Conservation (phyloP, 2,329 filamentous ascomycete genomes). For the Fusarium albidum region DNA sequence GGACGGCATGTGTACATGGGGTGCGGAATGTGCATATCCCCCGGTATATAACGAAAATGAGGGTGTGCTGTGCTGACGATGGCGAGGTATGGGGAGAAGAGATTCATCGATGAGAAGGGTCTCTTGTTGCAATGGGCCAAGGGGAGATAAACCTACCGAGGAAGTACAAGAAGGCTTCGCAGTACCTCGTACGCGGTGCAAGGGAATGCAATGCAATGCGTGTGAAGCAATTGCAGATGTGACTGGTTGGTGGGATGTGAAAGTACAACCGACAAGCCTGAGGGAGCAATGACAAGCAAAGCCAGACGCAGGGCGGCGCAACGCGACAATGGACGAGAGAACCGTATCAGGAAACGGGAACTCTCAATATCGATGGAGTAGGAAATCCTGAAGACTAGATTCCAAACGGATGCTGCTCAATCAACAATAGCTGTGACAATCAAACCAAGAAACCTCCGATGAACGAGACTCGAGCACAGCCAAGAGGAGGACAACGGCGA, state of each 20-base stretch:
- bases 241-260: constrained; percentile 6
- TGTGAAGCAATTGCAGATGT: constrained; percentile 13
- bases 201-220: constrained; percentile 24
- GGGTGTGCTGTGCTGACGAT: constrained; percentile 23
- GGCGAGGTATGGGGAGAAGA: neutral
- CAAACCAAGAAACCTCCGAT: constrained; percentile 15
- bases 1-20: constrained; percentile 14
- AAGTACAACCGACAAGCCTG: constrained; percentile 1
- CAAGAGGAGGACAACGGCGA: neutral
- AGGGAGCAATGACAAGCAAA: constrained; percentile 31
- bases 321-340: constrained; percentile 34
- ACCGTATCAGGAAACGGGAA: constrained; percentile 30
- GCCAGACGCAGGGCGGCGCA: constrained; percentile 20
- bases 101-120: constrained; percentile 2
- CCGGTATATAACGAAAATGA: constrained; percentile 10
- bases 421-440: constrained; percentile 3
- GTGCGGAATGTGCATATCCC: constrained; percentile 9
- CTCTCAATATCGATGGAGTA: constrained; percentile 17
- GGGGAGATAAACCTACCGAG: constrained; percentile 21
- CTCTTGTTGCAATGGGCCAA: constrained; percentile 4
- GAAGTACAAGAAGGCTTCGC: constrained; percentile 21
- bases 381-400: neutral
- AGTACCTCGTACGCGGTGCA: constrained; percentile 26
- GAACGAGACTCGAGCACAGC: constrained; percentile 7
- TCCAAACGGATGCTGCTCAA: constrained; percentile 10